A percentile compares a stretch with the other conserved stretches of the same genome.
These are phyloP conservation scores for Elaeagnus macrophylla DNA, from an alignment of 306 rosid species.

Conservation along the genomic window DNA sequence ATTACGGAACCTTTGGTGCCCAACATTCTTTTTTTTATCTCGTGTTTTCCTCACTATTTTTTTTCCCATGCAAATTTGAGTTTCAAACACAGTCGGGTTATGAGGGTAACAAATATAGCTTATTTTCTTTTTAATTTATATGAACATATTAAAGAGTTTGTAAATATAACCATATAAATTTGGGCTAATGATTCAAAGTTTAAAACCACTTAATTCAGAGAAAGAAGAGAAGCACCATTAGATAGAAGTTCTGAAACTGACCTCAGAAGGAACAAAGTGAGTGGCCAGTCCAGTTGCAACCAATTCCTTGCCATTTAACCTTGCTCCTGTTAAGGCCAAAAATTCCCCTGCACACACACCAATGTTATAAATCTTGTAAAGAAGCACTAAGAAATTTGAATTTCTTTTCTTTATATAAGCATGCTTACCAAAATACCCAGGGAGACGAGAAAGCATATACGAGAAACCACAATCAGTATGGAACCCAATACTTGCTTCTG, in stretches of 20 bases:
- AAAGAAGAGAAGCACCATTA: neutral
- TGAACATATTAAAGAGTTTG: too few species aligned
- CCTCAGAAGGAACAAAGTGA: slow-evolving; percentile 83
- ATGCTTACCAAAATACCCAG: slow-evolving; percentile 66
- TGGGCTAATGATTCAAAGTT: neutral
- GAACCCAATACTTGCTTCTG: slow-evolving; percentile 90
- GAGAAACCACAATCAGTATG: slow-evolving; percentile 96
- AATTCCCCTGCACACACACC: slow-evolving; percentile 51
- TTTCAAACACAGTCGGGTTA: too few species aligned
- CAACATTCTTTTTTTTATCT: too few species aligned
- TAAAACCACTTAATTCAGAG: neutral
- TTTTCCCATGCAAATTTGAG: too few species aligned
- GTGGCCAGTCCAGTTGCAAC: slow-evolving; percentile 79
- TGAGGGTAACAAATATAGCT: too few species aligned
- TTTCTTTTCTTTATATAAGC: neutral
- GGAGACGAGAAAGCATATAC: slow-evolving; percentile 67
- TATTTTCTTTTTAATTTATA: too few species aligned
- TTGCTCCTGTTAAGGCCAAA: slow-evolving; percentile 74
- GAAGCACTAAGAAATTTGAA: neutral
- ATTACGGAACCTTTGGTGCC: too few species aligned
- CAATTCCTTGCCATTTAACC: slow-evolving; percentile 74
- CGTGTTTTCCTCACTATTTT: too few species aligned
- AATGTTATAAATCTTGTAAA: slow-evolving; percentile 1
- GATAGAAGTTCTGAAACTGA: slow-evolving; percentile 16
- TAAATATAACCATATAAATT: too few species aligned